Conservation (phyloP, 169 alveolate species). For the Sarcocystis neurona region DNA sequence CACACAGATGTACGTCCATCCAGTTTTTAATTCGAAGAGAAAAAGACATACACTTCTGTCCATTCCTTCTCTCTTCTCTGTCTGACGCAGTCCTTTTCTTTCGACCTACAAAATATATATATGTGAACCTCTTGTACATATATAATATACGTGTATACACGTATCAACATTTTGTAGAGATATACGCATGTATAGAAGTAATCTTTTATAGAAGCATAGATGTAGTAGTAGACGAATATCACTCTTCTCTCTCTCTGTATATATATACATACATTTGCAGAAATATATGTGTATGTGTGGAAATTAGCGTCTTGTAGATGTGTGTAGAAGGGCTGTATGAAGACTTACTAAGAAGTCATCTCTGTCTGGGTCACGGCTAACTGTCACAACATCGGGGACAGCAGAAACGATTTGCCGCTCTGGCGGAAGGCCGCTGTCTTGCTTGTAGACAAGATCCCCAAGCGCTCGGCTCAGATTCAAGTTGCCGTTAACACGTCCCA, state of each 20-base stretch:
- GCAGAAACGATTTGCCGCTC: constrained; percentile 73
- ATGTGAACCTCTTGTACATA: background rate
- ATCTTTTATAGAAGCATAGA: background rate
- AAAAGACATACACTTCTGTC: too few species aligned
- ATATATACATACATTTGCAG: background rate
- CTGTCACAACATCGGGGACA: constrained; percentile 69
- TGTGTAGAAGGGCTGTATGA: background rate
- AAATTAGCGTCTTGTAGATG: background rate
- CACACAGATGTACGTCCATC: too few species aligned
- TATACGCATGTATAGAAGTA: too few species aligned
- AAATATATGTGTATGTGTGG: background rate
- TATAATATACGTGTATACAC: background rate
- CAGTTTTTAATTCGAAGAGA: too few species aligned
- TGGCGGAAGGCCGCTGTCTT: constrained; percentile 53
- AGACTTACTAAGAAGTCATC: constrained; percentile 70
- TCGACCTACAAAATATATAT: too few species aligned
- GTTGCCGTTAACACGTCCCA: constrained; percentile 75
- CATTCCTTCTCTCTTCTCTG: too few species aligned
- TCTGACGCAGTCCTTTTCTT: too few species aligned
- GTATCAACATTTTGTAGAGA: too few species aligned
- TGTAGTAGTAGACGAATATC: too few species aligned
- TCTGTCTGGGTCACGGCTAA: constrained; percentile 61
- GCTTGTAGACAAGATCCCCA: constrained; percentile 73
- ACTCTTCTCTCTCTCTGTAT: too few species aligned
- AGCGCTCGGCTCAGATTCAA: constrained; percentile 74